Evolutionary conservation across 2,329 filamentous ascomycete species (phyloP), one percentile per base, ranked within the genome.

Genomic region (Colletotrichum sp.): DNA sequence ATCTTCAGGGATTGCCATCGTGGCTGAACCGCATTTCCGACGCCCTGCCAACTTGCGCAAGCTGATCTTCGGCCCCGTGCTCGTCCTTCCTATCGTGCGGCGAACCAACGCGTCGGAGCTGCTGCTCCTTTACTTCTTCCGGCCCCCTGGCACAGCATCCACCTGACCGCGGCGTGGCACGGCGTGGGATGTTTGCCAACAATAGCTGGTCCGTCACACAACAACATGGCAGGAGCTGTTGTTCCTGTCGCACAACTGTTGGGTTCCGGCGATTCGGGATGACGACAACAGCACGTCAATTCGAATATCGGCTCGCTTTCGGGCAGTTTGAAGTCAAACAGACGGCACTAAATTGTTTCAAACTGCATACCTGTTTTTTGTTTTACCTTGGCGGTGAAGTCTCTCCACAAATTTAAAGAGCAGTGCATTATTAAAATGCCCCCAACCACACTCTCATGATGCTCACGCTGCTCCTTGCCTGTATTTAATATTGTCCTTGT

Each of bases 271-370:
- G 10, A 24, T 34, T 52, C 36, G 26, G 21, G 4, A 52, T 75
- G 72, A 75, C 72, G 72, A 49, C 15, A 75, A 3, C 36, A 8
- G 60, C 12, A 75, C 72, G 72, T 75, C 68, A 71, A 52, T 32
- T 5, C 6, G 12, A 26, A 9, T 1, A 36, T 21, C 16, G 34
- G 12, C 9, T 66, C 34, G 59, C 8, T 15, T 52, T 8, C 2
- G n/a, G 10, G 15, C 18, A 13, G 26, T 55, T 26, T 13, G 67
- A 64, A 28, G 26, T 64, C 49, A 24, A 52, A 18, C 49, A 24
- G 1, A 52, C 7, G 44, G 15, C 16, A 28, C n/a, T 5, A 10
- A 13, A 16, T 34, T 52, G 32, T 34, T 49, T 60, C 44, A 65
- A 49, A 0, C 59, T 66, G 32, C 13, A 49, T 59, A 18, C 60